Evolutionary conservation across 176 grass and related monocot genomes (phyloP).

Genomic region (Lolium perenne): DNA sequence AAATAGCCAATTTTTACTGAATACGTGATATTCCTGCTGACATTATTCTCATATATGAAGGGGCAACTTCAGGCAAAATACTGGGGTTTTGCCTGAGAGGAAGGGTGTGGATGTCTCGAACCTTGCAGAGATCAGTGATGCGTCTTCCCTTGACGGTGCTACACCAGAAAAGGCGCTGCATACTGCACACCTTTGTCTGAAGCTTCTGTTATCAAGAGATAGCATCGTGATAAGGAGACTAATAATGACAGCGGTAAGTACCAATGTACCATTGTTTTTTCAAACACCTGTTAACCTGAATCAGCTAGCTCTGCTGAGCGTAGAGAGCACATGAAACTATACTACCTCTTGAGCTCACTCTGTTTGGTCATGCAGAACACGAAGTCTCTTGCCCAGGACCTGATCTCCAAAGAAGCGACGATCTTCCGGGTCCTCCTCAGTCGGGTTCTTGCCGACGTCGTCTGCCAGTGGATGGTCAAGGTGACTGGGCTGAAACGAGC

Average conservation of each 20-base stretch:
- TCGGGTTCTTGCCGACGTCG: constrained; percentile 45
- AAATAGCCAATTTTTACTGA: constrained; percentile 6
- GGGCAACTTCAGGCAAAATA: constrained; percentile 43
- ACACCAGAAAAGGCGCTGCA: constrained; percentile 43
- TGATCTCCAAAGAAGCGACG: constrained; percentile 61
- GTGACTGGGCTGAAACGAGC: constrained; percentile 20
- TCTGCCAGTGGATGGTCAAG: constrained; percentile 65
- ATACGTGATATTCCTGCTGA: neutral
- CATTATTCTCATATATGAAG: constrained; percentile 39
- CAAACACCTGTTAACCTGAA: neutral
- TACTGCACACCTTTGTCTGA: constrained; percentile 57
- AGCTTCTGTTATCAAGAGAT: constrained; percentile 63
- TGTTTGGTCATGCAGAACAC: constrained; percentile 37
- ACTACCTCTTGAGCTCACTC: neutral
- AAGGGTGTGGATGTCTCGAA: constrained; percentile 24
- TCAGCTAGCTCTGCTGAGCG: neutral
- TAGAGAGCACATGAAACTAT: neutral
- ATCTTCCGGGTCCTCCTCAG: constrained; percentile 51
- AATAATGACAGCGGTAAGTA: constrained; percentile 69
- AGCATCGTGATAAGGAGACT: constrained; percentile 65
- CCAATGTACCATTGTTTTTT: neutral
- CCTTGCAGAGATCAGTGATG: constrained; percentile 39
- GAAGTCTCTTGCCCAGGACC: constrained; percentile 53
- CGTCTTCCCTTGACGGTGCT: constrained; percentile 32
- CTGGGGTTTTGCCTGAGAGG: constrained; percentile 38